phyloP scores from a whole-genome alignment of 176 grass and related monocot genomes.

The Alloteropsis semialata region DNA sequence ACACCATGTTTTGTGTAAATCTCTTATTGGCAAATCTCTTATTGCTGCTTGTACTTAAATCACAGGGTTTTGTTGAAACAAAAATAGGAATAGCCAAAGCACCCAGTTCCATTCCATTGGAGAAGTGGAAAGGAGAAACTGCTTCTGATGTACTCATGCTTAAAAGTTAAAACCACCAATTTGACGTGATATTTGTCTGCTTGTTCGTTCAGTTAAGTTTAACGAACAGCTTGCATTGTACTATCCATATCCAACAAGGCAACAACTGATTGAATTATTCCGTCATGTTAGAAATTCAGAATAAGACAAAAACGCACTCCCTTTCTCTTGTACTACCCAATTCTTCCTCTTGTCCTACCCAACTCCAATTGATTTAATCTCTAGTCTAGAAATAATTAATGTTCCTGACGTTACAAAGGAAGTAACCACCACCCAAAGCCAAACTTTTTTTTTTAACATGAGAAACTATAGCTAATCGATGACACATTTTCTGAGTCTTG shows the following conservation, averaged over 20 bases:
- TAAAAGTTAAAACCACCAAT: not conserved
- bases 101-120: not conserved
- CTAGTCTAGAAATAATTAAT: not conserved
- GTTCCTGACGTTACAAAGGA: conserved; percentile 29
- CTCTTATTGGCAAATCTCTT: not conserved
- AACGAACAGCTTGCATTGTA: not conserved
- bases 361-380: not conserved
- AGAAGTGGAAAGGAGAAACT: not conserved
- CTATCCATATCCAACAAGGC: not conserved
- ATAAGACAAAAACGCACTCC: not conserved
- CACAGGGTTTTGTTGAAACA: not conserved
- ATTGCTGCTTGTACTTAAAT: not conserved
- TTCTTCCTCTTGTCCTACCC: not conserved
- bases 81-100: not conserved
- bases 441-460: not conserved
- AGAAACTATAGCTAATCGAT: not conserved
- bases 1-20: not conserved
- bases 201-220: not conserved
- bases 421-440: conserved; percentile 25
- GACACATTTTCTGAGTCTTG: not conserved
- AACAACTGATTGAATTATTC: not conserved
- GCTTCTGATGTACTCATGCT: not conserved
- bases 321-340: not conserved
- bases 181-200: not conserved
- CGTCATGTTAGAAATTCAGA: not conserved